Base-by-base conservation (phyloP, 257 asterid species). In the Solanum bulbocastanum region DNA sequence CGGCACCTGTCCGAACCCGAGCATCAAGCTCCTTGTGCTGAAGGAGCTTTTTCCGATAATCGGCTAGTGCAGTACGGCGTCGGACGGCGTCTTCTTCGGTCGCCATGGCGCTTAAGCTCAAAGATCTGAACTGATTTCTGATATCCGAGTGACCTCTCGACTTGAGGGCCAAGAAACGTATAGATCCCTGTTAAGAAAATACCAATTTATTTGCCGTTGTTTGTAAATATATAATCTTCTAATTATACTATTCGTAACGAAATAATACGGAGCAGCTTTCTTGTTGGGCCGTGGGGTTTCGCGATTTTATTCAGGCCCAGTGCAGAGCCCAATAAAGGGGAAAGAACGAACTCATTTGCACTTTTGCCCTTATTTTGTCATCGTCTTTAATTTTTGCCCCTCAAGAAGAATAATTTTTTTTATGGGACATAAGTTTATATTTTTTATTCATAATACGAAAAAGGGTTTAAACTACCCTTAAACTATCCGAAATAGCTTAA, bases 21-120 rank as follows among this genome's bases (percentile, higher is more conserved):
- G 94, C 93, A 86, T 94, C 98, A 85, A 93, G 95, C 56, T 94
- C 98, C 65, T 94, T 94, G 78, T 94, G 96, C 84, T 83, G 92
- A 33, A 94, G 93, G 23, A 94, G 96, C 92, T 93, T 94, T 86
- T 92, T 92, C 89, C 95, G 92, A 90, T 94, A 94, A 16, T 93
- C 98, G 13, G 92, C 85, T 22, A 89, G 62, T 73, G 95, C 93
- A 73, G 83, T 23, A 56, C 92, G 93, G 86, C 98, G 97, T 74
- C 98, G 93, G 22, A 40, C 91, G 76, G 90, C 95, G 56, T 94
- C 98, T 72, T 93, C 95, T 74, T 76, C 91, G 22, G 86, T 82
- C 30, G 86, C 39, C 86, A 82, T 82, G 4, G 10, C 13, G 4
- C 27, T 81, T 81, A 8, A 69, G 30, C 85, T 81, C 66, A 32